Evolutionary conservation across 805 yeast genomes (phyloP).

Genomic region (Monosporozyma siamensis): DNA sequence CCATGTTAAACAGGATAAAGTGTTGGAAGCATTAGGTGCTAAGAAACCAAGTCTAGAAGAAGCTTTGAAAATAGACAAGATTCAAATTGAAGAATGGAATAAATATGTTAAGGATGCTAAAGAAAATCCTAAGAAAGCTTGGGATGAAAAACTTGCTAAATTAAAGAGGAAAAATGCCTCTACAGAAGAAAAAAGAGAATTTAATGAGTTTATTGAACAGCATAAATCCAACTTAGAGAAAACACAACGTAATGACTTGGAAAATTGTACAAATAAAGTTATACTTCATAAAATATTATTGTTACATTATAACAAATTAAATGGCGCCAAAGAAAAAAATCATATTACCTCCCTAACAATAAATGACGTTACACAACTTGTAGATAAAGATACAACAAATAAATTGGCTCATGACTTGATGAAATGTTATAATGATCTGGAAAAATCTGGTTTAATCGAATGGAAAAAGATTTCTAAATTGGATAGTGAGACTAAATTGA

Average conservation of each 20-base stretch:
- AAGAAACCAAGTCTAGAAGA: conserved; percentile 66
- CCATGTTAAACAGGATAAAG: conserved; percentile 77
- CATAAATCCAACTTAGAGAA: conserved; percentile 19
- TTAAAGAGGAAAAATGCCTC: conserved; percentile 1
- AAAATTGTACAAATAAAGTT: conserved; percentile 37
- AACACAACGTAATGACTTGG: conserved; percentile 16
- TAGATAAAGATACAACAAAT: conserved; percentile 25
- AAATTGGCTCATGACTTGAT: conserved; percentile 14
- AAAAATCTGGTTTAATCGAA: conserved; percentile 16
- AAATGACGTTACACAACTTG: conserved; percentile 31
- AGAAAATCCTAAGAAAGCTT: conserved; percentile 33
- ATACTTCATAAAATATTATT: conserved; percentile 38
- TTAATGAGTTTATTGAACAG: conserved; percentile 17
- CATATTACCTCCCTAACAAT: conserved; percentile 15
- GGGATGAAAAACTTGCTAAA: conserved; percentile 22
- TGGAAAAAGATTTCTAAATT: conserved; percentile 8
- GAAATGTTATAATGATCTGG: conserved; percentile 19
- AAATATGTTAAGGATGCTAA: conserved; percentile 50
- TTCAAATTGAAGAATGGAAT: conserved; percentile 71
- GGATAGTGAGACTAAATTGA: conserved; percentile 9
- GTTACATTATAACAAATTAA: conserved; percentile 17
- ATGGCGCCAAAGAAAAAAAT: background rate
- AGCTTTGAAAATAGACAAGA: conserved; percentile 59
- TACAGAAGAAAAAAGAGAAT: conserved; percentile 7
- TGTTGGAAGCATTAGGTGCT: conserved; percentile 75